Conservation (phyloP, 2,329 filamentous ascomycete species). For the Pseudopithomyces chartarum region DNA sequence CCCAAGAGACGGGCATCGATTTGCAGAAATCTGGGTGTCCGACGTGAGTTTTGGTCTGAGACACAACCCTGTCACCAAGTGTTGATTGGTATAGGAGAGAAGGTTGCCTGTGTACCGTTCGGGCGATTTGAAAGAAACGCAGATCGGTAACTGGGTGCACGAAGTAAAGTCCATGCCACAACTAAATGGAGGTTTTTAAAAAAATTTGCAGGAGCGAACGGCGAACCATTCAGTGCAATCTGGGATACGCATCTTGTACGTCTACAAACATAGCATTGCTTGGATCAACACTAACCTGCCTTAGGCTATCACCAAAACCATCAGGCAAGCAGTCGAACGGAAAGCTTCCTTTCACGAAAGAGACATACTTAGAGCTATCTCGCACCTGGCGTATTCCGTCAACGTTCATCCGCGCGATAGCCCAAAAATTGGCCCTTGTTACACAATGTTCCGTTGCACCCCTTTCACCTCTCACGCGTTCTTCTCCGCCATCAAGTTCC, state of each 20-base stretch:
- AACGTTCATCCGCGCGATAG: slow-evolving; percentile 15
- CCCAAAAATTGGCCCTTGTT: slow-evolving; percentile 20
- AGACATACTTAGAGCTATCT: slow-evolving; percentile 14
- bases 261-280: neutral
- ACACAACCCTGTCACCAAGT: neutral
- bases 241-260: slow-evolving; percentile 15
- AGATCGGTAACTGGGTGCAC: slow-evolving; percentile 17
- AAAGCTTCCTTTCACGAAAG: slow-evolving; percentile 19
- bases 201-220: slow-evolving; percentile 8
- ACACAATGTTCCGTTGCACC: slow-evolving; percentile 15
- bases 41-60: slow-evolving; percentile 6
- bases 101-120: slow-evolving; percentile 9
- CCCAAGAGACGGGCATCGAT: slow-evolving; percentile 19
- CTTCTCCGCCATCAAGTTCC: neutral
- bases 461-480: neutral
- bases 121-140: slow-evolving; percentile 19
- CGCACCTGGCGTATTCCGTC: slow-evolving; percentile 19
- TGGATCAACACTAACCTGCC: neutral
- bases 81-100: slow-evolving; percentile 7
- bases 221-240: slow-evolving; percentile 13
- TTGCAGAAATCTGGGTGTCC: slow-evolving; percentile 18
- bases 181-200: neutral
- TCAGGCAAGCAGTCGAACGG: slow-evolving; percentile 18
- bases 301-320: slow-evolving; percentile 17
- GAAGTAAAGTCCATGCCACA: slow-evolving; percentile 8